A percentile compares a stretch with the other conserved stretches of the same genome.
phyloP scores from a whole-genome alignment of 805 yeast species.

The Candida chauliodis region DNA sequence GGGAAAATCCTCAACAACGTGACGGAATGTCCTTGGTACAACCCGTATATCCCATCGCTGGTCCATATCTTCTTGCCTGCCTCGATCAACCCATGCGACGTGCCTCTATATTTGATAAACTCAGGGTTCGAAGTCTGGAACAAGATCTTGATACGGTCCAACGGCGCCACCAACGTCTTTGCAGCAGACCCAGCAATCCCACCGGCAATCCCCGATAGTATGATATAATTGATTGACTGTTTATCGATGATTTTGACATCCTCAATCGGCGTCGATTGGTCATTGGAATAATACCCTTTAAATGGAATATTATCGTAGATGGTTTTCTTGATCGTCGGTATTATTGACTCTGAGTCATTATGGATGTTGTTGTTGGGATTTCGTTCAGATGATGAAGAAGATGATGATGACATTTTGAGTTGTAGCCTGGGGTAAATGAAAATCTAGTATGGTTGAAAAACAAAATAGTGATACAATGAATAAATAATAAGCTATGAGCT shows the following conservation, averaged over 20 bases:
- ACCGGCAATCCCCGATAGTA: constrained; percentile 87
- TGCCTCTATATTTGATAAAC: constrained; percentile 74
- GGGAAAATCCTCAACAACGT: constrained; percentile 90
- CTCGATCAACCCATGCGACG: constrained; percentile 66
- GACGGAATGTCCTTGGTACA: constrained; percentile 94
- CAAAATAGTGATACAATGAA: neutral
- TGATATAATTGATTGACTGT: constrained; percentile 70
- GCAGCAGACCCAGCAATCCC: constrained; percentile 97
- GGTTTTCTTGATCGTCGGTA: constrained; percentile 1
- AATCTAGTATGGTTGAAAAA: neutral
- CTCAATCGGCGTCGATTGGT: constrained; percentile 28
- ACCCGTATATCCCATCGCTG: constrained; percentile 72
- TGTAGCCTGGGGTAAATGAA: constrained; percentile 3
- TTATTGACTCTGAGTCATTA: constrained; percentile 3
- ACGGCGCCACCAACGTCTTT: constrained; percentile 90
- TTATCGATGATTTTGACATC: constrained; percentile 48
- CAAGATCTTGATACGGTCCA: constrained; percentile 90
- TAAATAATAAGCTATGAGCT: no score
- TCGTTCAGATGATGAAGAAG: constrained; percentile 4
- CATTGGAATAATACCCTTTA: constrained; percentile 15
- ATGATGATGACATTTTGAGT: constrained; percentile 1
- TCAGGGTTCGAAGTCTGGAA: constrained; percentile 95
- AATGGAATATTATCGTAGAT: constrained; percentile 5
- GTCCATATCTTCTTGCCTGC: constrained; percentile 68
- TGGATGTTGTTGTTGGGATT: neutral